Conservation (phyloP, 495 filamentous ascomycete species). For the Penicillium cataractarum region DNA sequence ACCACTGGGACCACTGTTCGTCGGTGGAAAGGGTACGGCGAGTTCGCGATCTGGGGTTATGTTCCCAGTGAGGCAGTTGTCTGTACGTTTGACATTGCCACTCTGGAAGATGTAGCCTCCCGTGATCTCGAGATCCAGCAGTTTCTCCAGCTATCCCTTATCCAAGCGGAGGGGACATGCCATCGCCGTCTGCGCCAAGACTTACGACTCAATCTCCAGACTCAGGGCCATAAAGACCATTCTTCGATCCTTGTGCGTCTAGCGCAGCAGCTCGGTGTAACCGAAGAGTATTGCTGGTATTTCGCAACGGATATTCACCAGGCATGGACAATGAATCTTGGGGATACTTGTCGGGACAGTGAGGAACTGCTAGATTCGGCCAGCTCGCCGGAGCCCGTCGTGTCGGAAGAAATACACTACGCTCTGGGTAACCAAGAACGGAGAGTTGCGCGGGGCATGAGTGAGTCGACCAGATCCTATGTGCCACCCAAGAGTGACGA, state of each 20-base stretch:
- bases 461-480: neutral
- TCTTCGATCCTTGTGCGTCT: neutral
- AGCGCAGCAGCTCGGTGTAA: neutral
- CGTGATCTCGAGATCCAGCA: constrained; percentile 22
- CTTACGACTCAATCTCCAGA: neutral
- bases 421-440: neutral
- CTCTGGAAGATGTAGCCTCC: constrained; percentile 22
- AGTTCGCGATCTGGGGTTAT: constrained; percentile 41
- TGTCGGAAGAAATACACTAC: neutral
- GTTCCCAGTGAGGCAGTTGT: constrained; percentile 32
- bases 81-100: constrained; percentile 26
- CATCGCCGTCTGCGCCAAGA: neutral
- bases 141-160: constrained; percentile 30
- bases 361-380: too few species aligned
- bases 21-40: constrained; percentile 34
- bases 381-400: neutral
- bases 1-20: constrained; percentile 21
- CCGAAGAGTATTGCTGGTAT: neutral
- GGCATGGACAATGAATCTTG: neutral
- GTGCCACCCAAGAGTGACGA: neutral
- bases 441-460: neutral
- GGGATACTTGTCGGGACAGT: neutral
- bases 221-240: too few species aligned
- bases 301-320: neutral
- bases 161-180: neutral